A percentile compares a stretch with the other conserved stretches of the same genome.
phyloP scores from a whole-genome alignment of 306 rosid genomes.

The Trichosanthes truncata region DNA sequence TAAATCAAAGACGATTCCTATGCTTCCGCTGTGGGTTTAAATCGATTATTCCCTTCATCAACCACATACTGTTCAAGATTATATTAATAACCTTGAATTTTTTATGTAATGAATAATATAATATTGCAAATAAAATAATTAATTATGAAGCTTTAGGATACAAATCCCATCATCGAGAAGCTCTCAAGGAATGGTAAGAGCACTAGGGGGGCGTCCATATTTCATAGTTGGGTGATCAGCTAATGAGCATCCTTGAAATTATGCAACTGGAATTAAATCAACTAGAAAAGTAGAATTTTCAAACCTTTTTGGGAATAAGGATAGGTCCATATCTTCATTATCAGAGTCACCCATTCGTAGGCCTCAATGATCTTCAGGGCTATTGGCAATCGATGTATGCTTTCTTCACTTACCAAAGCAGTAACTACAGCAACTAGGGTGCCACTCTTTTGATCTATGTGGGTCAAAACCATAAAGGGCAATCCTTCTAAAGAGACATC shows the following conservation, averaged over 20 bases:
- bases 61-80: too few species aligned
- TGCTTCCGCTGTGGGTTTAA: too few species aligned
- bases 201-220: conserved; percentile 91
- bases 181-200: conserved; percentile 69
- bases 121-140: too few species aligned
- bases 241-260: conserved; percentile 92
- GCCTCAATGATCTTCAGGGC: conserved; percentile 54
- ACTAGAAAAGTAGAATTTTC: conserved; percentile 81
- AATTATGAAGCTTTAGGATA: too few species aligned
- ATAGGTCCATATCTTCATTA: conserved; percentile 74
- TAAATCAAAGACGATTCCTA: too few species aligned
- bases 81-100: too few species aligned
- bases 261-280: conserved; percentile 86
- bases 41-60: too few species aligned
- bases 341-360: conserved; percentile 76
- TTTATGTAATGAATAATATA: too few species aligned
- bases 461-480: conserved; percentile 98
- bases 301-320: conserved; percentile 68
- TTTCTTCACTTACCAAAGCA: conserved; percentile 51
- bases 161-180: conserved; percentile 92
- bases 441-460: conserved; percentile 67
- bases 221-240: conserved; percentile 97
- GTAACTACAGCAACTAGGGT: conserved; percentile 49
- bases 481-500: conserved; percentile 79
- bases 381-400: conserved; percentile 36